These are phyloP conservation scores for Neckera pumila DNA, from an alignment of 225 moss, liverwort and hornwort species.

Conservation along the genomic window DNA sequence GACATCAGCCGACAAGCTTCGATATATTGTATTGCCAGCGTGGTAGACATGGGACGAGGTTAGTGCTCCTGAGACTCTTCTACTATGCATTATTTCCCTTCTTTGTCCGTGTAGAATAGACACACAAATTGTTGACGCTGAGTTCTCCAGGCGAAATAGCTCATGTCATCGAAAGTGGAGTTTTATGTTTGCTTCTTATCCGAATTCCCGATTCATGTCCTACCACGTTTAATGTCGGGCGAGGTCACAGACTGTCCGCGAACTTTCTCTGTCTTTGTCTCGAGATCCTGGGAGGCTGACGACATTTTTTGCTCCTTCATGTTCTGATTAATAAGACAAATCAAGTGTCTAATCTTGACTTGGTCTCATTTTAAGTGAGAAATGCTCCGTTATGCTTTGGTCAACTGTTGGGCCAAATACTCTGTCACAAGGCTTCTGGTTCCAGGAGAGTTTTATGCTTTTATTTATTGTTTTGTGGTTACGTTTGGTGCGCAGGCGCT, in stretches of 20 bases:
- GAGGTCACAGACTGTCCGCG: background rate
- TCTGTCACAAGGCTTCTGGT: background rate
- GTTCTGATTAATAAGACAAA: background rate
- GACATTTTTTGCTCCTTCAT: background rate
- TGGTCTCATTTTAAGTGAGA: background rate
- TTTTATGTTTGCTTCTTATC: background rate
- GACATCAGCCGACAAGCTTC: background rate
- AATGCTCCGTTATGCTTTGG: background rate
- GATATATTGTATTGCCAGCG: background rate
- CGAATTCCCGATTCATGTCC: background rate
- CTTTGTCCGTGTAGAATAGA: background rate
- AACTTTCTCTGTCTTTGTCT: background rate
- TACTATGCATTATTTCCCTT: background rate
- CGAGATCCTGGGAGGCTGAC: background rate
- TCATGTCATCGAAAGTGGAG: background rate
- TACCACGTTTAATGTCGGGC: background rate
- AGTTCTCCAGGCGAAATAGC: background rate
- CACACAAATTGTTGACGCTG: background rate
- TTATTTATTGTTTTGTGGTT: background rate
- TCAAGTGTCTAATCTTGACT: background rate
- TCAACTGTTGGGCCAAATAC: background rate
- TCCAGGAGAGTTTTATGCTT: background rate
- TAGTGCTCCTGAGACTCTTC: background rate
- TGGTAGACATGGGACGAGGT: conserved; percentile 21
- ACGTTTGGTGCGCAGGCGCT: background rate